Evolutionary conservation across 2,329 filamentous ascomycete species (phyloP).

Genomic region (Neofusicoccum ribis): DNA sequence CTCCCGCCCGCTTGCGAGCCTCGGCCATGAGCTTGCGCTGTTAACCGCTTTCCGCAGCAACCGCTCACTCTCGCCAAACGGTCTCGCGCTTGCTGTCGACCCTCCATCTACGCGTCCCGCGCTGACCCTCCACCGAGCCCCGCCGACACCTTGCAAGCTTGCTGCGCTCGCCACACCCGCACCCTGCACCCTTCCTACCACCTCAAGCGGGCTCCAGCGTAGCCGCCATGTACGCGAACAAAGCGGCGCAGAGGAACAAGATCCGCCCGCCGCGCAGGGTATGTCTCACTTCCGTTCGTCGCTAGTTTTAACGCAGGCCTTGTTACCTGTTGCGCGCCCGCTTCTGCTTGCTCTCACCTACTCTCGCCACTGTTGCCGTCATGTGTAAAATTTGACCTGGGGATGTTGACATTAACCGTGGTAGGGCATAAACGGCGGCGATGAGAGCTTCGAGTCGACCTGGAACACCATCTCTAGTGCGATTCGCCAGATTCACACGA

Average conservation of each 20-base stretch:
- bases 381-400: too few relatives aligned
- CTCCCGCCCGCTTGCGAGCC: background rate
- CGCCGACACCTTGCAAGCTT: constrained; percentile 1
- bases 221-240: constrained; percentile 13
- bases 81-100: background rate
- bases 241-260: constrained; percentile 49
- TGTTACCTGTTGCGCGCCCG: background rate
- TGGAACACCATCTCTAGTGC: constrained; percentile 78
- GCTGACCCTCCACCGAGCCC: background rate
- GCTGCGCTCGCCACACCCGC: background rate
- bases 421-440: constrained; percentile 61
- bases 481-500: constrained; percentile 83
- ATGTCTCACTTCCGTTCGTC: constrained; percentile 37
- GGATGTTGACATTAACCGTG: background rate
- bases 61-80: background rate
- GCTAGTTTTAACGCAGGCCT: background rate
- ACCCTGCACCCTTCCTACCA: background rate
- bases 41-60: background rate
- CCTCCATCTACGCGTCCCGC: background rate
- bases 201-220: background rate
- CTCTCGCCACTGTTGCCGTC: background rate
- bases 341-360: background rate
- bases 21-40: constrained; percentile 8
- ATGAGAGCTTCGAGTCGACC: constrained; percentile 78
- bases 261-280: constrained; percentile 69